Evolutionary conservation across 2,329 filamentous ascomycete genomes (phyloP).

Genomic region (Parafenestella ontariensis): DNA sequence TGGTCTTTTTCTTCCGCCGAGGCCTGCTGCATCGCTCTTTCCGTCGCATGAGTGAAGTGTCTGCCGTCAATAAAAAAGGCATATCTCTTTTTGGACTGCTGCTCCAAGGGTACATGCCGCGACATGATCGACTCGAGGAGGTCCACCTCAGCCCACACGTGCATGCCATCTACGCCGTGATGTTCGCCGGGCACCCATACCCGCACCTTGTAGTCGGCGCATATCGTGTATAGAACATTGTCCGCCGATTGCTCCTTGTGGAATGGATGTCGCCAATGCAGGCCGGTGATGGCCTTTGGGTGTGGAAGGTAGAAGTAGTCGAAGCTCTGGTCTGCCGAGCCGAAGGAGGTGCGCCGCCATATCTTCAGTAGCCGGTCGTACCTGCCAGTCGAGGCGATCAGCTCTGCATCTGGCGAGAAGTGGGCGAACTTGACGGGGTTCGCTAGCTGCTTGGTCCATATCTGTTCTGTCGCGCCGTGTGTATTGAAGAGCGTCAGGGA

Average conservation of each 20-base stretch:
- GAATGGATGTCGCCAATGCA: conserved; percentile 84
- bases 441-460: conserved; percentile 79
- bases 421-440: conserved; percentile 75
- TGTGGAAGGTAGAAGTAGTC: conserved; percentile 92
- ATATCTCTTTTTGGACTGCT: conserved; percentile 62
- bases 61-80: conserved; percentile 83
- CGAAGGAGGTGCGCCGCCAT: conserved; percentile 88
- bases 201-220: conserved; percentile 78
- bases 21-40: conserved; percentile 73
- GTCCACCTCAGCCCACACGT: conserved; percentile 83
- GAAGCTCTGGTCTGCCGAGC: conserved; percentile 81
- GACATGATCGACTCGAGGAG: conserved; percentile 73
- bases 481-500: conserved; percentile 74
- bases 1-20: conserved; percentile 67
- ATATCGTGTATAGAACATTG: conserved; percentile 90
- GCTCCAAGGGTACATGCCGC: conserved; percentile 51
- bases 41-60: conserved; percentile 79
- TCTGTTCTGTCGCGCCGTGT: conserved; percentile 58
- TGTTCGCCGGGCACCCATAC: conserved; percentile 83
- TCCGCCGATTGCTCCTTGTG: conserved; percentile 80
- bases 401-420: conserved; percentile 85
- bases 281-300: conserved; percentile 76
- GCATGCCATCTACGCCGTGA: conserved; percentile 73
- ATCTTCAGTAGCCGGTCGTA: conserved; percentile 88
- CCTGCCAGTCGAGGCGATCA: conserved; percentile 81